Base-by-base conservation (phyloP, 2,329 filamentous ascomycete species). In the Hysterium pulicare region DNA sequence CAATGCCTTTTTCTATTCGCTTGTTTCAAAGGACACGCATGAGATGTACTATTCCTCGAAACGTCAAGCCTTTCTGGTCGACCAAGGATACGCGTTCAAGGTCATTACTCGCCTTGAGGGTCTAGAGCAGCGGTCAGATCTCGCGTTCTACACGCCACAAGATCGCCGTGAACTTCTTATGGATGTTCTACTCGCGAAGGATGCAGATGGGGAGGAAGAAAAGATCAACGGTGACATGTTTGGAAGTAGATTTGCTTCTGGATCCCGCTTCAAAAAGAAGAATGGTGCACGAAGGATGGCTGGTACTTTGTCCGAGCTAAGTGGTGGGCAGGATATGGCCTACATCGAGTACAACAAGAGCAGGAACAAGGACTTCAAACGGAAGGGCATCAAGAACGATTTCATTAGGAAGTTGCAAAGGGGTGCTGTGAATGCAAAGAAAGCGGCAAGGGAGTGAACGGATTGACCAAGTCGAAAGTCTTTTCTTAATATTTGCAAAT, bases 41-140 rank as follows among this genome's bases (percentile, higher is more conserved):
- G 93, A 98, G 66, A 97, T 98, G 91, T 93, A 84, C 63, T 98
- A 95, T 67, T 96, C 91, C 0, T 90, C 90, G 3, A 97, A 96
- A 68, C 81, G 93, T 8, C 93, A 98, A 68, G 91, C 93, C 1
- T 98, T 98, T 72, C 76, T 98, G 1, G 90, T 98, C 17, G 93
- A 98, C 53, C 93, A 98, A 68, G 93, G 93, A 8, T 98, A 98
- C 64, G 91, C 93, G 0, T 98, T 98, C 78, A 97, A 97, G 65
- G 91, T 97, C 48, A 98, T 98, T 64, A 98, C 93, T 0, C 89
- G 95, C 59, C 77, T 98, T 6, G 85, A 90, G 58, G 93, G 91
- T 38, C 89, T 98, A 50, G 88, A 96, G 47, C 81, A 87, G 45
- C 85, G 91, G 40, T 83, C 86, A 0, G 83, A 83, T 0, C 77